phyloP scores from a whole-genome alignment of 2,329 filamentous ascomycete genomes.

The Fusarium stilboides region DNA sequence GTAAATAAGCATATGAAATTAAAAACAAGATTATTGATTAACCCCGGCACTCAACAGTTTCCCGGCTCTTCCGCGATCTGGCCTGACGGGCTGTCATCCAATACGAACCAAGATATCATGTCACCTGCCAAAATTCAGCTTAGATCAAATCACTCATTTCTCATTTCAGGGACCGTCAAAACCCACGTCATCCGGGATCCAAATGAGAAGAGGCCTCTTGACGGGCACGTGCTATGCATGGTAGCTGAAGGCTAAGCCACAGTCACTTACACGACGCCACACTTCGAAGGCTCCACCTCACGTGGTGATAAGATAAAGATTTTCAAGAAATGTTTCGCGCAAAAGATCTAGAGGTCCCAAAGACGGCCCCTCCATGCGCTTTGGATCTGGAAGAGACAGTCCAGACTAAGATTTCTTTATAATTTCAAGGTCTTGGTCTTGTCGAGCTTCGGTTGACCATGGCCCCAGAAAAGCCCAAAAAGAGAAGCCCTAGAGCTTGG shows the following conservation, averaged over 20 bases:
- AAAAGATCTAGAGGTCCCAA: constrained; percentile 27
- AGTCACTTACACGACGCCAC: constrained; percentile 18
- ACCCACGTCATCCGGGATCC: constrained; percentile 30
- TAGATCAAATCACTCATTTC: constrained; percentile 9
- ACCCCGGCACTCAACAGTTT: constrained; percentile 14
- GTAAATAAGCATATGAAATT: constrained; percentile 27
- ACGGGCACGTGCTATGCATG: constrained; percentile 22
- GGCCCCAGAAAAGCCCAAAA: constrained; percentile 55
- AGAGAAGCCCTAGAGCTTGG: constrained; percentile 66
- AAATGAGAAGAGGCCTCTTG: neutral
- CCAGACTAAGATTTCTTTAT: constrained; percentile 5
- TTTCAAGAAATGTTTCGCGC: constrained; percentile 51
- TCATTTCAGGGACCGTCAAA: constrained; percentile 16
- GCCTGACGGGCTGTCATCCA: constrained; percentile 19
- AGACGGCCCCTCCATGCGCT: constrained; percentile 41
- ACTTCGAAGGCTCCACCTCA: constrained; percentile 23
- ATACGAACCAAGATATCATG: constrained; percentile 22
- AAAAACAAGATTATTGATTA: constrained; percentile 34
- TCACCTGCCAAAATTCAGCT: constrained; percentile 17
- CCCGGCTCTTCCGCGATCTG: constrained; percentile 39
- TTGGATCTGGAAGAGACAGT: constrained; percentile 19
- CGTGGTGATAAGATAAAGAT: constrained; percentile 55
- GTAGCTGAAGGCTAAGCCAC: constrained; percentile 18
- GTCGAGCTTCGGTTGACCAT: constrained; percentile 37
- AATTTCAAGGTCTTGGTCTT: constrained; percentile 2